Percentiles rank a stretch among this genome's conserved stretches.
Evolutionary conservation across 176 grass and related monocot genomes (phyloP).

Genomic region (Oryza nivara): DNA sequence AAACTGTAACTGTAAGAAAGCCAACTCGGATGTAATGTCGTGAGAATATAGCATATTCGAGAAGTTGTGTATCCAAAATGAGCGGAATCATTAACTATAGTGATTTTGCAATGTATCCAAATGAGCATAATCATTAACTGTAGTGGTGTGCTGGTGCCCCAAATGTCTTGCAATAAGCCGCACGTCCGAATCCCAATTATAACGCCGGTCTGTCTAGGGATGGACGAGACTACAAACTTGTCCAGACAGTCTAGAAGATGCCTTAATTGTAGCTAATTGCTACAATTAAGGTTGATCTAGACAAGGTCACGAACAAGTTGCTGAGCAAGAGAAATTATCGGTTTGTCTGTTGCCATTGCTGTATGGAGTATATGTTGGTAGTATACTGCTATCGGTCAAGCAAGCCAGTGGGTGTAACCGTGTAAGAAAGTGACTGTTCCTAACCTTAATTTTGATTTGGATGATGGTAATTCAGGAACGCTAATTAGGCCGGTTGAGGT

Average conservation of each 20-base stretch:
- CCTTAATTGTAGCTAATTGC: not conserved
- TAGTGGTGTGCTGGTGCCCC: not conserved
- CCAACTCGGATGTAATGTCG: not conserved
- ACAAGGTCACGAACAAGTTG: not conserved
- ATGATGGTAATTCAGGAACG: not conserved
- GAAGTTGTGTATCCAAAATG: slow-evolving; percentile 19
- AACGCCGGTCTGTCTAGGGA: no score
- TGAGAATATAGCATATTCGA: slow-evolving; percentile 25
- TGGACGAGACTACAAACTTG: not conserved
- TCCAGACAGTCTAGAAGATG: not conserved
- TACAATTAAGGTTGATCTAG: not conserved
- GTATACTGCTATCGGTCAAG: not conserved
- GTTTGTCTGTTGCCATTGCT: not conserved
- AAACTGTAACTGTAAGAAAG: slow-evolving; percentile 39
- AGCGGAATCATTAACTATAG: not conserved
- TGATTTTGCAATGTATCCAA: not conserved
- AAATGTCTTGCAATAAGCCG: not conserved
- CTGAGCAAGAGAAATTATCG: not conserved
- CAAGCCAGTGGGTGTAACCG: not conserved
- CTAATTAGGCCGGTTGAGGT: not conserved
- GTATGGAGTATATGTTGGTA: not conserved
- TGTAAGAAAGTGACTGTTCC: not conserved
- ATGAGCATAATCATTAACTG: not conserved
- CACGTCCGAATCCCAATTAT: no score
- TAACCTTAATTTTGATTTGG: not conserved